phyloP scores from a whole-genome alignment of 345 rosid species.

The Salix dunnii region DNA sequence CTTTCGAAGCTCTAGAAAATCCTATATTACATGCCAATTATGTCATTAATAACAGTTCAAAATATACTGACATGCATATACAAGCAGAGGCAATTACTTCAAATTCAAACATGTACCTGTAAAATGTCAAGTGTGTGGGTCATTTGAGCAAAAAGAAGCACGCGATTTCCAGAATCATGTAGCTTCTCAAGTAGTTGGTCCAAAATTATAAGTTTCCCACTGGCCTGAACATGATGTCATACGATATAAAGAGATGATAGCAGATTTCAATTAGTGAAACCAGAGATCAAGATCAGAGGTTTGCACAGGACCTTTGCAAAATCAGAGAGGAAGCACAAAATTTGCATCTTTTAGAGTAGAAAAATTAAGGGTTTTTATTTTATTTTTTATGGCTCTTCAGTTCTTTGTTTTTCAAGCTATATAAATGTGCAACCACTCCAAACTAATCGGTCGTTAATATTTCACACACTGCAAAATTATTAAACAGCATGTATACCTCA shows the following conservation, averaged over 20 bases:
- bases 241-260: neutral
- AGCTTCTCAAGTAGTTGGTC: conserved; percentile 68
- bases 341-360: neutral
- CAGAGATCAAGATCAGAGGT: neutral
- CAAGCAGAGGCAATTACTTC: conserved; percentile 6
- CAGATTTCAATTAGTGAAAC: neutral
- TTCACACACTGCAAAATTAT: too few relatives aligned
- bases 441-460: too few relatives aligned
- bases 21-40: conserved; percentile 38
- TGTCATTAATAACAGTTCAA: neutral
- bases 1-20: conserved; percentile 72
- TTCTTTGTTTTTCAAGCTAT: too few relatives aligned
- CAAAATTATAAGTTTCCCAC: conserved; percentile 77
- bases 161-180: conserved; percentile 62
- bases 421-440: too few relatives aligned
- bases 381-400: too few relatives aligned
- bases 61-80: neutral
- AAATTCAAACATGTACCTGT: conserved; percentile 43
- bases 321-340: neutral
- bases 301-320: neutral
- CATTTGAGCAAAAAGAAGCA: conserved; percentile 93
- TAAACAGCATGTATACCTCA: too few relatives aligned
- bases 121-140: conserved; percentile 85
- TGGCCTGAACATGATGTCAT: conserved; percentile 41
- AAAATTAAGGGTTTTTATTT: neutral